Base-by-base conservation (phyloP, 140 eudicot genomes). In the Ambrosia hybrid region DNA sequence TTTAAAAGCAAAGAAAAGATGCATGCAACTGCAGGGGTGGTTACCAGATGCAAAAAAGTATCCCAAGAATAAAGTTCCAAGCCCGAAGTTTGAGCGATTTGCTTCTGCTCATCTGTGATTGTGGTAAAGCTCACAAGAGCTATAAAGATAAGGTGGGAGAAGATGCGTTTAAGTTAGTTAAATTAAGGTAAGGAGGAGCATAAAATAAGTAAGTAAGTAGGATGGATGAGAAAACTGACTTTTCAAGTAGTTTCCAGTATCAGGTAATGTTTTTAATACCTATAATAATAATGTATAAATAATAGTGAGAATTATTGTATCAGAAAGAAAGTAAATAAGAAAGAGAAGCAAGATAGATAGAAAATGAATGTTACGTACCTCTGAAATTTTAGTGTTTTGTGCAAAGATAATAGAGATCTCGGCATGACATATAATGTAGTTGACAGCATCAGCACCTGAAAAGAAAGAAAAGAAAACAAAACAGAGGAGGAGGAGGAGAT, bases 41-140 rank as follows among this genome's bases (percentile, higher is more conserved):
- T 78, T 83, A 94, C 99, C 97, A 95, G 75, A 45, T 72, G 81
- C 83, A 95, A 73, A 79, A 95, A 95, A 4, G 80, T 90, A 65
- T 90, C 86, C 99, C 99, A 94, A 14, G 99, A 57, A 72, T 84
- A 91, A 11, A 88, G 52, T 62, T 75, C 78, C 78, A 89, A 57
- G 46, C 89, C 92, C 76, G 69, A 88, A 30, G 70, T 73, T 69
- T 76, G 82, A 67, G 96, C 90, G 14, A 57, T 70, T 41, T 71
- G 74, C 81, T 74, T 91, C 65, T 91, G 90, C 45, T 86, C 89
- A 1, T 26, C 48, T 52, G 87, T 81, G 57, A 91, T 84, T 76
- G 83, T 81, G 57, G 92, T 88, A 83, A 95, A 95, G 92, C 99
- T 95, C 67, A 95, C 97, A 70, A 95, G 85, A 73, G 92, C 99